phyloP scores from a whole-genome alignment of 257 asterid species.

The Salvia rosmarinus region DNA sequence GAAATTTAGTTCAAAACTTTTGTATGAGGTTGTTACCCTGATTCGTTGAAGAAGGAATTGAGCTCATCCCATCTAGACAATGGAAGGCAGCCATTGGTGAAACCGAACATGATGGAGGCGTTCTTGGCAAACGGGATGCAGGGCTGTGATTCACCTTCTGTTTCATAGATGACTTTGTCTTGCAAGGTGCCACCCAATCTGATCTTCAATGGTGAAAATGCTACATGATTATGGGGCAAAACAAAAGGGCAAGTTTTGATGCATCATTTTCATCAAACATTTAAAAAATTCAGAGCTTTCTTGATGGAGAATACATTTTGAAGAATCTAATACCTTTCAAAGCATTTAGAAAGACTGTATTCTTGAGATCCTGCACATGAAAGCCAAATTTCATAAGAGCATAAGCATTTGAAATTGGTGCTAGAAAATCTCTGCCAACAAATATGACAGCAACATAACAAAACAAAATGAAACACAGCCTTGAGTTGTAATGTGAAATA shows the following conservation, averaged over 20 bases:
- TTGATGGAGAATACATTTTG: conserved; percentile 12
- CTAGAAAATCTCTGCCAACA: not conserved
- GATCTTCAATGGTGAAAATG: conserved; percentile 84
- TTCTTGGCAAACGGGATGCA: conserved; percentile 58
- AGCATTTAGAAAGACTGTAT: conserved; percentile 64
- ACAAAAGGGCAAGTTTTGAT: conserved; percentile 18
- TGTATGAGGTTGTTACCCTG: conserved; percentile 53
- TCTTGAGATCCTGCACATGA: conserved; percentile 72
- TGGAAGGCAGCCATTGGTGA: conserved; percentile 73
- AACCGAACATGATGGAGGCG: conserved; percentile 61
- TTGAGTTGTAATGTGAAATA: not conserved
- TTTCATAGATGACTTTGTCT: conserved; percentile 73
- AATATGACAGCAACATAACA: not conserved
- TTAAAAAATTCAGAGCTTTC: not conserved
- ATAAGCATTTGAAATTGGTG: not conserved
- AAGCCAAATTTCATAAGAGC: not conserved
- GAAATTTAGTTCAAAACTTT: not conserved
- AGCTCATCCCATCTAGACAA: conserved; percentile 85
- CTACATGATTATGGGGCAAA: conserved; percentile 47
- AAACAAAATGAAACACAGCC: not conserved
- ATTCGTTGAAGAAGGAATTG: conserved; percentile 59
- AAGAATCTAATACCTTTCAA: conserved; percentile 58
- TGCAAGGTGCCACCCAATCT: conserved; percentile 89
- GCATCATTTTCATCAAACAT: conserved; percentile 26
- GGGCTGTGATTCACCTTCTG: conserved; percentile 51